phyloP scores from a whole-genome alignment of 352 stramenopile genomes.

The Phytophthora vignae region DNA sequence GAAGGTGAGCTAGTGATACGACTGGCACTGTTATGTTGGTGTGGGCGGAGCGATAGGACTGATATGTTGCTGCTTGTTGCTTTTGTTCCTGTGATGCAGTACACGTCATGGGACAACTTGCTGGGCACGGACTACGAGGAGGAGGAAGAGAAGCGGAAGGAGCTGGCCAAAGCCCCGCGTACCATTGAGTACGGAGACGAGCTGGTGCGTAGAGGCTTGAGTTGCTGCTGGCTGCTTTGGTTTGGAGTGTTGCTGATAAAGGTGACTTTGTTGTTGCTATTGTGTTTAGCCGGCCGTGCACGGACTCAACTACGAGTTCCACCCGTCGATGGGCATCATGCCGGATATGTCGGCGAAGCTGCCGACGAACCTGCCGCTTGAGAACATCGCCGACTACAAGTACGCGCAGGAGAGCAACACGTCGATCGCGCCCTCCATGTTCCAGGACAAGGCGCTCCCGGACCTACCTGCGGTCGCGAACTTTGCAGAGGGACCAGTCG shows the following conservation, averaged over 20 bases:
- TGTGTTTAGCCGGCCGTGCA: conserved; percentile 61
- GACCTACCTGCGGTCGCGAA: conserved; percentile 69
- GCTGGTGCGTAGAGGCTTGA: conserved; percentile 48
- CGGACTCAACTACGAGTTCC: conserved; percentile 84
- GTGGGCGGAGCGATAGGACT: conserved; percentile 5
- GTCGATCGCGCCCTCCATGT: conserved; percentile 86
- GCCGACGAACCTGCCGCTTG: conserved; percentile 79
- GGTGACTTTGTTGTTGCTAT: neutral
- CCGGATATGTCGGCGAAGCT: conserved; percentile 79
- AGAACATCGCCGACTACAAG: conserved; percentile 83
- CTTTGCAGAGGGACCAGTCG: conserved; percentile 74
- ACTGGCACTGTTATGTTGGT: neutral
- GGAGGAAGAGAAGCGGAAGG: conserved; percentile 87
- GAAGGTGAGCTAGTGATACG: conserved; percentile 50
- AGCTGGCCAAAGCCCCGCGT: conserved; percentile 78
- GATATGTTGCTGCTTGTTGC: neutral
- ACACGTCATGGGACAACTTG: conserved; percentile 90
- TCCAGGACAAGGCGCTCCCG: conserved; percentile 81
- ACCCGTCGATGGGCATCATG: conserved; percentile 69
- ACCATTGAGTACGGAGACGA: conserved; percentile 87
- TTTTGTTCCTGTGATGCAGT: conserved; percentile 44
- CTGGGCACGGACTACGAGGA: conserved; percentile 88
- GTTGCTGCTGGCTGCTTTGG: neutral
- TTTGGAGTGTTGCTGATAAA: neutral
- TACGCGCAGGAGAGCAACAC: conserved; percentile 70